These are phyloP conservation scores for Phylloporus sp. DNA, from an alignment of 768 basidiomycete species.

Conservation along the genomic window DNA sequence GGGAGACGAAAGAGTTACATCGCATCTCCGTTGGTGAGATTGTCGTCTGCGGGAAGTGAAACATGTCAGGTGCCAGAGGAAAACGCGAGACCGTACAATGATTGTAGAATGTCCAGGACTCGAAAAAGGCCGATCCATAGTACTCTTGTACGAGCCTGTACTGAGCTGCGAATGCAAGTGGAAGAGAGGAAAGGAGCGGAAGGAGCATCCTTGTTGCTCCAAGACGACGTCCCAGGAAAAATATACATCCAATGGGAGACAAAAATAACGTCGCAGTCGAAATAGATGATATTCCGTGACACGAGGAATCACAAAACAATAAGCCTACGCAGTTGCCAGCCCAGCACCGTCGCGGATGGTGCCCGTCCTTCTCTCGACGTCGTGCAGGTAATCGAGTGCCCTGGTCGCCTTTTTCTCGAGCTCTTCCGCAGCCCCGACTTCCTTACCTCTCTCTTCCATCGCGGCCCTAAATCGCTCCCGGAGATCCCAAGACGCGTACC, in stretches of 20 bases:
- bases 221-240: neutral
- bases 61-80: neutral
- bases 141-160: slow-evolving; percentile 58
- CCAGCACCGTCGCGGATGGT: slow-evolving; percentile 31
- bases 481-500: slow-evolving; percentile 88
- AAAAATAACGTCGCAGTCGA: neutral
- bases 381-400: slow-evolving; percentile 71
- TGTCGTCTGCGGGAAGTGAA: slow-evolving; percentile 46
- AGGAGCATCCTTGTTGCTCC: slow-evolving; percentile 12
- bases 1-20: slow-evolving; percentile 32
- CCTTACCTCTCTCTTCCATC: slow-evolving; percentile 73
- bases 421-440: slow-evolving; percentile 76
- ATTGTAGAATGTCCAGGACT: slow-evolving; percentile 64
- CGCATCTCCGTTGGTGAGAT: slow-evolving; percentile 64
- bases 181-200: slow-evolving; percentile 8
- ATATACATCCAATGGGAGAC: neutral
- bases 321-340: slow-evolving; percentile 12
- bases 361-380: slow-evolving; percentile 44
- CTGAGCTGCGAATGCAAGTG: slow-evolving; percentile 24
- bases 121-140: slow-evolving; percentile 58
- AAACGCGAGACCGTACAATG: slow-evolving; percentile 39
- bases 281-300: neutral
- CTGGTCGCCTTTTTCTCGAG: slow-evolving; percentile 61
- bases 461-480: slow-evolving; percentile 75
- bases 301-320: slow-evolving; percentile 4